phyloP scores from a whole-genome alignment of 2,329 filamentous ascomycete genomes.

The Epichloe gansuensis region DNA sequence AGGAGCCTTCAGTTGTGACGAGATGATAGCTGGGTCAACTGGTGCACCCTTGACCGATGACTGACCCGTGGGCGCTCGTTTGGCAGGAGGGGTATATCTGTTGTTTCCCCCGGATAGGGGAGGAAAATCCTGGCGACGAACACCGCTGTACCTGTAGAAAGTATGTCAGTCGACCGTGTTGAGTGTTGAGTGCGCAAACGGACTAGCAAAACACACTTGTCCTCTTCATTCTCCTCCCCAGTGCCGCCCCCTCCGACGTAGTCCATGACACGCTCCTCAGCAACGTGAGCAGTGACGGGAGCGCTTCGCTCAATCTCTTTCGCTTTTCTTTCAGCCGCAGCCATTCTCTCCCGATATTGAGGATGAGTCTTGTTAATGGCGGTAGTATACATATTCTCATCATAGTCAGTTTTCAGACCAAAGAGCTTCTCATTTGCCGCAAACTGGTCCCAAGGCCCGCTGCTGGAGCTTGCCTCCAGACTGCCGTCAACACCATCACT shows the following conservation, averaged over 20 bases:
- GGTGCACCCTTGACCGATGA: slow-evolving; percentile 64
- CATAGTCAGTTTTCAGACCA: slow-evolving; percentile 77
- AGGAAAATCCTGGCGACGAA: slow-evolving; percentile 62
- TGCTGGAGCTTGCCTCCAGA: slow-evolving; percentile 46
- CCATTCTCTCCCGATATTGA: slow-evolving; percentile 63
- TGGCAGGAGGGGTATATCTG: slow-evolving; percentile 84
- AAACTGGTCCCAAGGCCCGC: slow-evolving; percentile 79
- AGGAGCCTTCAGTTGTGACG: slow-evolving; percentile 54
- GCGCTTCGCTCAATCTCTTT: slow-evolving; percentile 75
- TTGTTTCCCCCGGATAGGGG: slow-evolving; percentile 43
- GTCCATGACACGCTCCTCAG: slow-evolving; percentile 74
- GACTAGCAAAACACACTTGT: slow-evolving; percentile 46
- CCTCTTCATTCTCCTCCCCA: slow-evolving; percentile 74
- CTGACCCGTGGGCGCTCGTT: slow-evolving; percentile 63
- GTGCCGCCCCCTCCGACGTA: slow-evolving; percentile 48
- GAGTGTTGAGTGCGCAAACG: background rate
- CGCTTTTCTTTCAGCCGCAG: slow-evolving; percentile 69
- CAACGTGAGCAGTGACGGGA: slow-evolving; percentile 67
- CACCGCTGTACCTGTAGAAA: slow-evolving; percentile 67
- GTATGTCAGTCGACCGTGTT: slow-evolving; percentile 9
- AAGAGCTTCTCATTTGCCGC: slow-evolving; percentile 78
- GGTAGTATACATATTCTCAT: slow-evolving; percentile 92
- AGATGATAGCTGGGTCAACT: slow-evolving; percentile 82
- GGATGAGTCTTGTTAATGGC: slow-evolving; percentile 75
- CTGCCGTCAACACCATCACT: slow-evolving; percentile 52